Conservation (phyloP, 148 eudicot species). For the Simmondsia chinensis region DNA sequence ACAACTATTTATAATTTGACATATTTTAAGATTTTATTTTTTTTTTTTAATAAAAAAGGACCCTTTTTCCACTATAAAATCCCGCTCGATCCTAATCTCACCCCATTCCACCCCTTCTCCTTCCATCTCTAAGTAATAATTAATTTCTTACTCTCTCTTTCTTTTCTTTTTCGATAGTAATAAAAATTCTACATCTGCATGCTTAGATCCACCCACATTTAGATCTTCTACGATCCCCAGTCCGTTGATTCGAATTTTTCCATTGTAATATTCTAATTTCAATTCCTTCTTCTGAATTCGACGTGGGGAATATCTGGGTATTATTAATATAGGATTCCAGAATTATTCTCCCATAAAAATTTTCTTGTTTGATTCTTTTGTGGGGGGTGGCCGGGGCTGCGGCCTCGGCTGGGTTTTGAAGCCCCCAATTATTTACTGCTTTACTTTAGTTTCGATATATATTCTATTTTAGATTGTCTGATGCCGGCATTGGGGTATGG, state of each 20-base stretch:
- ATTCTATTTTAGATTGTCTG: conserved; percentile 16
- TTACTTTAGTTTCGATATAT: conserved; percentile 10
- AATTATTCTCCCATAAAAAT: conserved; percentile 1
- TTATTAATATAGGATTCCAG: background rate
- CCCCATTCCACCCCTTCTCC: background rate
- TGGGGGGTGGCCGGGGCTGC: conserved; percentile 98
- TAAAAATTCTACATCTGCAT: conserved; percentile 33
- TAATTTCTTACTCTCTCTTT: too few relatives aligned
- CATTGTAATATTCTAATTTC: background rate
- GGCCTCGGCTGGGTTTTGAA: conserved; percentile 99
- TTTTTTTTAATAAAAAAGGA: too few relatives aligned
- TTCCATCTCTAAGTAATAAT: background rate
- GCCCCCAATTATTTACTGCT: conserved; percentile 43
- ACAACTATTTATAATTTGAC: too few relatives aligned
- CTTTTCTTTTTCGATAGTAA: too few relatives aligned
- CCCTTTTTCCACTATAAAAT: too few relatives aligned
- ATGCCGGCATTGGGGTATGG: conserved; percentile 67
- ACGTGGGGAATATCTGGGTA: conserved; percentile 47
- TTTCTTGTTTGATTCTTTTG: conserved; percentile 63
- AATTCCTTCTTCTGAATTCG: conserved; percentile 54
- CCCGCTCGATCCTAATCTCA: too few relatives aligned
- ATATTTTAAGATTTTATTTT: too few relatives aligned
- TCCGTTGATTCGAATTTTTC: too few relatives aligned
- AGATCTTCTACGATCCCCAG: conserved; percentile 7
- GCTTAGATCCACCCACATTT: conserved; percentile 23